A percentile compares a stretch with the other conserved stretches of the same genome.
Evolutionary conservation across 2,329 filamentous ascomycete genomes (phyloP).

Genomic region (Clonostachys solani): DNA sequence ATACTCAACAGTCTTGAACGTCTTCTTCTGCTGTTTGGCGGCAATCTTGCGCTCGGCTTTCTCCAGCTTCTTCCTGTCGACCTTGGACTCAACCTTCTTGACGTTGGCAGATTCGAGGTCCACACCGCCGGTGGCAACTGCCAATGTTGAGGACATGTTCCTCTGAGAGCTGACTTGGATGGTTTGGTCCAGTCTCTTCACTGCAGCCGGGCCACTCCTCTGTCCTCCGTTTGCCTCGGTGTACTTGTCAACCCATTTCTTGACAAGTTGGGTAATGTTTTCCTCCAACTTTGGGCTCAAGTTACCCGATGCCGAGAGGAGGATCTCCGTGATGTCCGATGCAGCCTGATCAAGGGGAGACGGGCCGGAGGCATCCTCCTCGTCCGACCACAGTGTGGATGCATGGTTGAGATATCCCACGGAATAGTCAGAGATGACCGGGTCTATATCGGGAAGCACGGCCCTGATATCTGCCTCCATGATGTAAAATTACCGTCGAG

Average conservation of each 20-base stretch:
- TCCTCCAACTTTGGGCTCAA: slow-evolving; percentile 67
- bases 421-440: slow-evolving; percentile 85
- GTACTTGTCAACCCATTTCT: slow-evolving; percentile 84
- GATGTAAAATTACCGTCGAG: slow-evolving; percentile 6
- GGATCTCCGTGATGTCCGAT: slow-evolving; percentile 76
- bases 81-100: slow-evolving; percentile 93
- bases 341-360: slow-evolving; percentile 84
- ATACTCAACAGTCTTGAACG: slow-evolving; percentile 97
- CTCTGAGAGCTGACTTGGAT: slow-evolving; percentile 91
- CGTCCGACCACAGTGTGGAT: slow-evolving; percentile 76
- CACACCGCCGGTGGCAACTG: slow-evolving; percentile 76
- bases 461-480: slow-evolving; percentile 90
- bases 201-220: slow-evolving; percentile 68
- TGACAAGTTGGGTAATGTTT: slow-evolving; percentile 77
- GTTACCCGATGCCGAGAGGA: slow-evolving; percentile 90
- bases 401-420: slow-evolving; percentile 94
- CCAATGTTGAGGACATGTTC: slow-evolving; percentile 94
- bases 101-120: slow-evolving; percentile 91
- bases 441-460: slow-evolving; percentile 82
- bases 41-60: slow-evolving; percentile 98
- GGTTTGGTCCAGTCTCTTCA: slow-evolving; percentile 86
- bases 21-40: slow-evolving; percentile 97
- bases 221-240: slow-evolving; percentile 70
- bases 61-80: slow-evolving; percentile 98
- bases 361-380: slow-evolving; percentile 51